These are phyloP conservation scores for Fusarium sp. DNA, from an alignment of 2,329 filamentous ascomycete species.

Conservation along the genomic window DNA sequence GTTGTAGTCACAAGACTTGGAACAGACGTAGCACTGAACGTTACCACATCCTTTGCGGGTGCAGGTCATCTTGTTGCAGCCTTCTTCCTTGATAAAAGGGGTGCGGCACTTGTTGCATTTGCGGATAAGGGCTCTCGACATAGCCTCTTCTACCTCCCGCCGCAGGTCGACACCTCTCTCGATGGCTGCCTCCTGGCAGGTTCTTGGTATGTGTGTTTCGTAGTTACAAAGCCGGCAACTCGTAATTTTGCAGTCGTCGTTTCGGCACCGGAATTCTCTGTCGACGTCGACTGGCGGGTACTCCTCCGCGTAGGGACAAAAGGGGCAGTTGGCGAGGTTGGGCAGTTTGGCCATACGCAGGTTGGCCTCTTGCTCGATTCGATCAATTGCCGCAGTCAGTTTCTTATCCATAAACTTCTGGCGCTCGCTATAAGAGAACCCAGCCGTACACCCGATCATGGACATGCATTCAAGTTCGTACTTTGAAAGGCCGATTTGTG, in stretches of 20 bases:
- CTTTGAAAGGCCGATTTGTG: slow-evolving; percentile 73
- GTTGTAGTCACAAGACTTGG: slow-evolving; percentile 69
- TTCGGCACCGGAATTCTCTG: slow-evolving; percentile 78
- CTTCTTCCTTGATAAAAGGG: slow-evolving; percentile 80
- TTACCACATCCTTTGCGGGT: slow-evolving; percentile 61
- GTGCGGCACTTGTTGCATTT: slow-evolving; percentile 75
- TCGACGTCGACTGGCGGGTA: slow-evolving; percentile 73
- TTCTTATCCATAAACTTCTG: slow-evolving; percentile 66
- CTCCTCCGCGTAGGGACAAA: slow-evolving; percentile 82
- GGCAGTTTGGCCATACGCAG: slow-evolving; percentile 76
- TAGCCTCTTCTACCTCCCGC: slow-evolving; percentile 81
- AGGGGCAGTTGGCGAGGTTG: slow-evolving; percentile 79
- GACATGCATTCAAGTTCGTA: slow-evolving; percentile 78
- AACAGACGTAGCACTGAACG: slow-evolving; percentile 76
- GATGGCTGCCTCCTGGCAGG: slow-evolving; percentile 71
- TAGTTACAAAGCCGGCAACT: slow-evolving; percentile 75
- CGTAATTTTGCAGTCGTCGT: slow-evolving; percentile 68
- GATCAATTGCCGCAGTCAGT: slow-evolving; percentile 69
- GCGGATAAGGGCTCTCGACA: slow-evolving; percentile 81
- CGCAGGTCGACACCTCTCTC: slow-evolving; percentile 69
- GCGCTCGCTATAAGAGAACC: slow-evolving; percentile 67
- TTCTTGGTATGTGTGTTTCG: slow-evolving; percentile 76
- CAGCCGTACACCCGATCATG: slow-evolving; percentile 69
- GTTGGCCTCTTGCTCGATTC: slow-evolving; percentile 75
- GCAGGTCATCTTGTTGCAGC: slow-evolving; percentile 88